Conservation (phyloP, 2,329 filamentous ascomycete genomes). For the Tolypocladium endophyticum region DNA sequence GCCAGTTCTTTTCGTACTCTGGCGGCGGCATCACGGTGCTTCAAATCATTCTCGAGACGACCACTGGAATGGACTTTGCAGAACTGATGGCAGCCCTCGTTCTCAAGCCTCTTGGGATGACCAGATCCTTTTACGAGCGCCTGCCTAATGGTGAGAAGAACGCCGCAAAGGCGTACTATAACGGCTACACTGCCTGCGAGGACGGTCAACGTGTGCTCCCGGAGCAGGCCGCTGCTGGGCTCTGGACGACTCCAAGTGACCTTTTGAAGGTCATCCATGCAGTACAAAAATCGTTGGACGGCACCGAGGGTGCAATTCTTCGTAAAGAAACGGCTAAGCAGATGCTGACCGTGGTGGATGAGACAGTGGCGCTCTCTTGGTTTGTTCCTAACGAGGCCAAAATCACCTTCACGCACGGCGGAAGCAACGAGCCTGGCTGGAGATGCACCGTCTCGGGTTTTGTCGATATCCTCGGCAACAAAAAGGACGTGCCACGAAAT, state of each 20-base stretch:
- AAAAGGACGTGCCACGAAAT: conserved; percentile 3
- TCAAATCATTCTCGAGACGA: background rate
- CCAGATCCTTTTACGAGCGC: background rate
- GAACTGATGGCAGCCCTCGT: background rate
- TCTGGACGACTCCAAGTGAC: conserved; percentile 13
- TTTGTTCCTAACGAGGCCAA: conserved; percentile 2
- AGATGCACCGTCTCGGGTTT: conserved; percentile 7
- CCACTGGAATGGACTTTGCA: background rate
- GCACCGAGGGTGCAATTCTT: conserved; percentile 5
- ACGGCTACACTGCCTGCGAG: background rate
- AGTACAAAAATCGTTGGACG: conserved; percentile 8
- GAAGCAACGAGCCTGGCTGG: conserved; percentile 9
- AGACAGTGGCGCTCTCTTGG: conserved; percentile 8
- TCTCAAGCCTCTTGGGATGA: background rate
- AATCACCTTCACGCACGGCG: conserved; percentile 8
- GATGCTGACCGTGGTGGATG: conserved; percentile 8
- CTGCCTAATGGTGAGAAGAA: background rate
- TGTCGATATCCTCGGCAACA: background rate
- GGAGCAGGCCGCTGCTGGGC: conserved; percentile 6
- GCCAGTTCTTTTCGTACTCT: background rate
- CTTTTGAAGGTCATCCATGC: conserved; percentile 8
- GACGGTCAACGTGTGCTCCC: conserved; percentile 3
- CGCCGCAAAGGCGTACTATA: background rate
- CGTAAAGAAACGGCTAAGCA: conserved; percentile 2
- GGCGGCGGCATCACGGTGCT: background rate